These are phyloP conservation scores for Juglanconis juglandina DNA, from an alignment of 2,329 filamentous ascomycete species.

Conservation along the genomic window DNA sequence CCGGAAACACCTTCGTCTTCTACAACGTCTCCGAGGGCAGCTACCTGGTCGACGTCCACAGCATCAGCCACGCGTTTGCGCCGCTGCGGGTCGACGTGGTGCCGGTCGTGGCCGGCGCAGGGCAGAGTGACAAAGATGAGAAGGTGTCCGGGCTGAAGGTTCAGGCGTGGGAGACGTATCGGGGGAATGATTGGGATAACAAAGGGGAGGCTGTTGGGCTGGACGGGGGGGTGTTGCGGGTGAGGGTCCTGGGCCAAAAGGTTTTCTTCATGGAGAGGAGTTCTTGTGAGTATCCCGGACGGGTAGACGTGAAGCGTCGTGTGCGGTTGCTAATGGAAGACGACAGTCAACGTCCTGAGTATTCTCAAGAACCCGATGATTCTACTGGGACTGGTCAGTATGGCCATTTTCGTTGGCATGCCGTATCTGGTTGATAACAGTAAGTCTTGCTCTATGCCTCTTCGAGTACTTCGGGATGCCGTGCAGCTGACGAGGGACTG, in stretches of 20 bases:
- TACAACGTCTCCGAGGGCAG: constrained; percentile 65
- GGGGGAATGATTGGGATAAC: constrained; percentile 87
- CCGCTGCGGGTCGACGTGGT: constrained; percentile 76
- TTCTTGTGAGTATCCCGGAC: constrained; percentile 59
- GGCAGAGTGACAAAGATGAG: constrained; percentile 22
- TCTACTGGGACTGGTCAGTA: constrained; percentile 77
- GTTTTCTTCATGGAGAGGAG: constrained; percentile 73
- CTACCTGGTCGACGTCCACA: constrained; percentile 81
- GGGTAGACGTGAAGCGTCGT: neutral
- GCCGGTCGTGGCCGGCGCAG: constrained; percentile 34
- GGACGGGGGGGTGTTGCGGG: constrained; percentile 49
- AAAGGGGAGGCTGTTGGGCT: constrained; percentile 62
- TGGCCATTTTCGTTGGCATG: constrained; percentile 85
- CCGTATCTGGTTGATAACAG: constrained; percentile 94
- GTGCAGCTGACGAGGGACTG: neutral
- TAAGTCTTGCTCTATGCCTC: constrained; percentile 46
- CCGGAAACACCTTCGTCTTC: constrained; percentile 72
- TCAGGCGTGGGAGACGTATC: constrained; percentile 76
- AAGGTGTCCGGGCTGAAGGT: constrained; percentile 41
- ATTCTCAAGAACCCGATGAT: constrained; percentile 97
- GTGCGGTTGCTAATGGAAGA: neutral
- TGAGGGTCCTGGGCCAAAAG: constrained; percentile 61
- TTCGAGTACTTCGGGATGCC: neutral
- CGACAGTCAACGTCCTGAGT: constrained; percentile 69
- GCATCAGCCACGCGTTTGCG: constrained; percentile 69